These are phyloP conservation scores for Crucihimalaya himalaica DNA, from an alignment of 345 rosid species.

Conservation along the genomic window DNA sequence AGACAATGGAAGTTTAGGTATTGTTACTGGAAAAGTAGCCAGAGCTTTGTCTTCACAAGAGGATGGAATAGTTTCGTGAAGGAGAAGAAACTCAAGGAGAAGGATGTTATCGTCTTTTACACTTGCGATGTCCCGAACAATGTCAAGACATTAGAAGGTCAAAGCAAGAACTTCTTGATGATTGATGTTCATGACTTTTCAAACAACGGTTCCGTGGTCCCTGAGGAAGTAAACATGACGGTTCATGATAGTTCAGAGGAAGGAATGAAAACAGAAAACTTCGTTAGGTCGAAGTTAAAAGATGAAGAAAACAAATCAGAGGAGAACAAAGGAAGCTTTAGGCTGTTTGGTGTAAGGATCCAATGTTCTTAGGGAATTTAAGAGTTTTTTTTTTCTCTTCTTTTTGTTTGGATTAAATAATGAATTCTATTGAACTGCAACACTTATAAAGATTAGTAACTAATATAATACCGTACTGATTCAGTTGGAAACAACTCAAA, in stretches of 20 bases:
- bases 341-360: slow-evolving; percentile 57
- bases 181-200: slow-evolving; percentile 44
- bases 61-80: slow-evolving; percentile 79
- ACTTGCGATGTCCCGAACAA: slow-evolving; percentile 35
- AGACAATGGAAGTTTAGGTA: slow-evolving; percentile 76
- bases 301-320: slow-evolving; percentile 34
- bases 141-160: slow-evolving; percentile 13
- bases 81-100: slow-evolving; percentile 58
- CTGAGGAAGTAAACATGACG: slow-evolving; percentile 5
- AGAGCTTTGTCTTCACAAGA: slow-evolving; percentile 76
- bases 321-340: slow-evolving; percentile 31
- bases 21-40: slow-evolving; percentile 82
- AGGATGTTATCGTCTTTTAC: slow-evolving; percentile 52
- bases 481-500: neutral
- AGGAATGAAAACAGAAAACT: neutral
- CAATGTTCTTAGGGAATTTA: slow-evolving; percentile 7
- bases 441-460: neutral
- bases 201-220: neutral
- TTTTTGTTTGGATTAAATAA: neutral
- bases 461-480: slow-evolving; percentile 3
- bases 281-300: slow-evolving; percentile 16
- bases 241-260: neutral
- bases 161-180: slow-evolving; percentile 35
- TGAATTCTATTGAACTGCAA: neutral
- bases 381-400: neutral